Percentiles rank a stretch among this genome's conserved stretches.
Conservation (phyloP, 23 red algal species). For the Cyanidioschyzon merolae region DNA sequence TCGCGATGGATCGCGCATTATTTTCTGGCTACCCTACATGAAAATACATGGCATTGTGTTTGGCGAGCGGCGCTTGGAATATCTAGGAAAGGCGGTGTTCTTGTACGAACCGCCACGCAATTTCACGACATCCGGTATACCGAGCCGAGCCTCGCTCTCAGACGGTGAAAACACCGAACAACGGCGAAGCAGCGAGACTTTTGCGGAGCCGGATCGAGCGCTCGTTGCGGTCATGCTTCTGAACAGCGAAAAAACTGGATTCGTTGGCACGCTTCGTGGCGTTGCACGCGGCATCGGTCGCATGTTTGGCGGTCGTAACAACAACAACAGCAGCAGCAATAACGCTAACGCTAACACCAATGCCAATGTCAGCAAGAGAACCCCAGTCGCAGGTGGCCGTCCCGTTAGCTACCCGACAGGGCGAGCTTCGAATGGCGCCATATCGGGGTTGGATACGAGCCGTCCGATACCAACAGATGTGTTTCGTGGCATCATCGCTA, state of each 20-base stretch:
- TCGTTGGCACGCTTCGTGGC: neutral
- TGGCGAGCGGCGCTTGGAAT: slow-evolving; percentile 1
- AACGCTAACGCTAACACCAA: too few species aligned
- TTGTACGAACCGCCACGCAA: neutral
- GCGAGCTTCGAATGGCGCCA: neutral
- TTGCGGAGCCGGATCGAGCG: neutral
- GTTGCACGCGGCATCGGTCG: neutral
- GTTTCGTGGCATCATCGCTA: neutral
- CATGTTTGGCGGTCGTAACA: slow-evolving; percentile 9
- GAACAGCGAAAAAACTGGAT: neutral
- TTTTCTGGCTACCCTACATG: slow-evolving; percentile 36
- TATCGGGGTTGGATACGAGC: neutral
- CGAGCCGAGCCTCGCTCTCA: neutral
- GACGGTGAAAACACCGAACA: neutral
- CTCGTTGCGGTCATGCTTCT: slow-evolving; percentile 13
- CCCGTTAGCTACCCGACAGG: neutral
- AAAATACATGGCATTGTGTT: slow-evolving; percentile 25
- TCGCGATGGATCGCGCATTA: slow-evolving; percentile 36
- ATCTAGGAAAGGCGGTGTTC: slow-evolving; percentile 4
- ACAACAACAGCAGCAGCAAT: neutral
- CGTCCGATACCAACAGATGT: slow-evolving; percentile 1
- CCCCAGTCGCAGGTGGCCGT: neutral
- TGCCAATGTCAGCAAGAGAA: neutral
- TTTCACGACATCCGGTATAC: neutral
- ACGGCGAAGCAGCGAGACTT: neutral